These are phyloP conservation scores for Croton laevigatus DNA, from an alignment of 441 rosid genomes.

Conservation along the genomic window DNA sequence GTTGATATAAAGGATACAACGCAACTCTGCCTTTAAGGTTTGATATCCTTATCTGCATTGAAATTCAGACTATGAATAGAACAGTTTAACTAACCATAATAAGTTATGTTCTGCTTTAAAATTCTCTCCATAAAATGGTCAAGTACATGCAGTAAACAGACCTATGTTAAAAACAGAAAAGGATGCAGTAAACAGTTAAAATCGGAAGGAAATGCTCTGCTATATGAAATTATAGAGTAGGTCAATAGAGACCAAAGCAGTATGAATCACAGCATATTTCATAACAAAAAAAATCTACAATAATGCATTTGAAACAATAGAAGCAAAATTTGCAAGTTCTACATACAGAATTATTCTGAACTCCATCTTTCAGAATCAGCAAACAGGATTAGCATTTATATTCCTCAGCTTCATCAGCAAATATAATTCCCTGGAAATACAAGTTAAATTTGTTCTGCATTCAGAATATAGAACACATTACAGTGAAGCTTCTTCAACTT, in stretches of 20 bases:
- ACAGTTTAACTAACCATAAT: neutral
- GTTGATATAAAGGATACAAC: too few species aligned
- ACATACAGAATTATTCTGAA: neutral
- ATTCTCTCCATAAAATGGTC: neutral
- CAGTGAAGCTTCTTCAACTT: too few species aligned
- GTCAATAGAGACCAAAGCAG: neutral
- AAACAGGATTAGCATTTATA: slow-evolving; percentile 26
- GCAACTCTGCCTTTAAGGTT: too few species aligned
- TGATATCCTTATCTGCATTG: too few species aligned
- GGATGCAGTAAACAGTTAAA: neutral
- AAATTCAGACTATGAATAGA: too few species aligned
- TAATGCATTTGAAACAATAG: neutral
- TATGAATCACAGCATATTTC: neutral
- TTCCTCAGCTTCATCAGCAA: neutral
- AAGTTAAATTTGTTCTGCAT: neutral
- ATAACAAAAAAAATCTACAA: slow-evolving; percentile 3
- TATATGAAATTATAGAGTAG: neutral
- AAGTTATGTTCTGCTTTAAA: neutral
- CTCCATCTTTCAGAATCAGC: slow-evolving; percentile 28
- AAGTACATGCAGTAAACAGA: too few species aligned
- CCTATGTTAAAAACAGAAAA: too few species aligned
- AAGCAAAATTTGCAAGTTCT: slow-evolving; percentile 1
- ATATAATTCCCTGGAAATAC: neutral
- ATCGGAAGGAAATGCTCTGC: neutral
- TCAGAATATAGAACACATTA: neutral